Base-by-base conservation (phyloP, 108 stramenopile species). In the Fistulifera pelliculosa region DNA sequence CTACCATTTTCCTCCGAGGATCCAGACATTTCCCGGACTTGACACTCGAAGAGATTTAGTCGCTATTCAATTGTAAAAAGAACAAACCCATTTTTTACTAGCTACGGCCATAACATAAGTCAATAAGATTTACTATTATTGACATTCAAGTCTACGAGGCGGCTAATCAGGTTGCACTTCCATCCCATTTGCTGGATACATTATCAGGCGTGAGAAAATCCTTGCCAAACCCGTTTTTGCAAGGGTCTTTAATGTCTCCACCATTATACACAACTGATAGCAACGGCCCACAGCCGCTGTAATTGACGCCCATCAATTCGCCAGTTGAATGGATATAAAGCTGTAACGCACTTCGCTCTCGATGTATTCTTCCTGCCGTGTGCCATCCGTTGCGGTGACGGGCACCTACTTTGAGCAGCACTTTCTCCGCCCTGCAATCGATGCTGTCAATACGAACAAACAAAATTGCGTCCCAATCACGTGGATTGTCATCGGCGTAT, bases 351-450 rank as follows among this genome's bases (percentile, higher is more conserved):
- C 76, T 78, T 4, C 50, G 50, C 22, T 51, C 22, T 27, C 22
- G 25, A 51, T 10, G 50, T 10, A 90, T 64, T 13, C 69, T 48
- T 12, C 56, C 41, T 5, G 70, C 65, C 41, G 71, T 73, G 47
- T 90, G 88, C 88, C 88, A 90, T 0, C 67, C 54, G 24, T 63
- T 79, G 17, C 67, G 55, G 49, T 83, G 83, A 22, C 80, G 84
- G 1, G 79, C 54, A 39, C 62, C 62, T 23, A 81, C 38, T 14
- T 52, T 35, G 39, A 81, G 77, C 2, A 52, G 40, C 12, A 78
- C 63, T 22, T 64, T 23, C n/a, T 73, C 69, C 28, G 52, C 49
- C 23, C 71, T 62, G 25, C 74, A 47, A 49, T 91, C 81, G 26
- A 85, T 60, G 4, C 56, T 45, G 1, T 67, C 70, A 41, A 65